Evolutionary conservation across 306 rosid species (phyloP).

Genomic region (Casuarina cunninghamiana): DNA sequence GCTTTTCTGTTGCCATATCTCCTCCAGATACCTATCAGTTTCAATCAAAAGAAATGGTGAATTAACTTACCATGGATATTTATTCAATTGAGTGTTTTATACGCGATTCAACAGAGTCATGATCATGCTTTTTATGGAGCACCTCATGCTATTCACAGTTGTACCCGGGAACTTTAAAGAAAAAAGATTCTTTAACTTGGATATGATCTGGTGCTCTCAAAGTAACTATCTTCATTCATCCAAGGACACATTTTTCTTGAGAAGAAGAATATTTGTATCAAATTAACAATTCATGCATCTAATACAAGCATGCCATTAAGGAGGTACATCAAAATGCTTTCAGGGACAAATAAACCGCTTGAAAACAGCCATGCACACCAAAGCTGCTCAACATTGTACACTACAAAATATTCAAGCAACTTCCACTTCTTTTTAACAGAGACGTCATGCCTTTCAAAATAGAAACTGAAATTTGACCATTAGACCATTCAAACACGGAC

Average conservation of each 20-base stretch:
- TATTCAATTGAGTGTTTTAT: no score
- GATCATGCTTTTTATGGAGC: no score
- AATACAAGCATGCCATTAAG: background rate
- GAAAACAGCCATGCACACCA: background rate
- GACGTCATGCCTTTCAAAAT: background rate
- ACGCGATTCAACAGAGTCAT: no score
- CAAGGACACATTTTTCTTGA: background rate
- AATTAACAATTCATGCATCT: no score
- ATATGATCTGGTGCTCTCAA: background rate
- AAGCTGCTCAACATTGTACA: background rate
- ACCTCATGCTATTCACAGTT: no score
- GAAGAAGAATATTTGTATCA: no score
- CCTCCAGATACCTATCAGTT: constrained; percentile 21
- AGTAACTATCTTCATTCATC: background rate
- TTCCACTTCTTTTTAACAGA: background rate
- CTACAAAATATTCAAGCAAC: background rate
- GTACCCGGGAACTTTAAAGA: no score
- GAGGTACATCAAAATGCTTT: background rate
- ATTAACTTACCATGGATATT: no score
- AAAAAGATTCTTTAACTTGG: no score
- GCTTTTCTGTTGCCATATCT: constrained; percentile 16
- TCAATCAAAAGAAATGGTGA: background rate
- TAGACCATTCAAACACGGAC: background rate
- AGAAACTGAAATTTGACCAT: background rate
- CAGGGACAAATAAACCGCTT: background rate